Base-by-base conservation (phyloP, 2,329 filamentous ascomycete genomes). In the Nothopassalora personata region DNA sequence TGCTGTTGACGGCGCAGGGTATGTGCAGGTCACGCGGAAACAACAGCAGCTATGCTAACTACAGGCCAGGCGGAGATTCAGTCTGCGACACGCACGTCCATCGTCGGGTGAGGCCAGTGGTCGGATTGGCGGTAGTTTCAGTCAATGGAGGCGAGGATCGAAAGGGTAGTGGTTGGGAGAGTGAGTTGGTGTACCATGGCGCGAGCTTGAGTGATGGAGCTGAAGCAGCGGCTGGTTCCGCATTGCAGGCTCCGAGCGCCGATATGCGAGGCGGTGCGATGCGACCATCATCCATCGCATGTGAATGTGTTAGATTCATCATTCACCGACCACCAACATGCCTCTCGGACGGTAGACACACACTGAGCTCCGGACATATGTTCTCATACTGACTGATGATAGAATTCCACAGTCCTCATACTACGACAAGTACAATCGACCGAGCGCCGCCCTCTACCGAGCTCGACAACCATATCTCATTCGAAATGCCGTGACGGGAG, bases 391-490 rank as follows among this genome's bases (percentile, higher is more conserved):
- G 36, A 56, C 23, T 36, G 8, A 10, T 1, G 39, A 4, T 18
- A 65, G 61, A 54, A 77, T 86, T 71, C 86, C 86, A 53, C 78
- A 80, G 70, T 89, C 87, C 33, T 91, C 90, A 65, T 99, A 99
- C 82, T 99, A 97, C 81, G 90, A 96, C 77, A 86, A 87, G 72
- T 83, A 89, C 71, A 89, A 89, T 78, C 87, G 89, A 65, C 91
- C 95, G 76, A 89, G 90, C 61, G 87, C 91, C 52, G 90, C 95
- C 57, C 86, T 99, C 65, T 87, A 97, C 73, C 90, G 94, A 72
- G 93, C 94, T 57, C 87, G 95, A 69, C 86, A 90, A 68, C 94
- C 94, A 53, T 99, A 95, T 75, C 82, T 99, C 45, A 78, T 97
- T 75, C 95, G 89, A 80, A 99, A 99, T 76, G 82, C 88, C 30